These are phyloP conservation scores for Zygosaccharomyces kombuchaensis DNA, from an alignment of 805 yeast species.

Conservation along the genomic window DNA sequence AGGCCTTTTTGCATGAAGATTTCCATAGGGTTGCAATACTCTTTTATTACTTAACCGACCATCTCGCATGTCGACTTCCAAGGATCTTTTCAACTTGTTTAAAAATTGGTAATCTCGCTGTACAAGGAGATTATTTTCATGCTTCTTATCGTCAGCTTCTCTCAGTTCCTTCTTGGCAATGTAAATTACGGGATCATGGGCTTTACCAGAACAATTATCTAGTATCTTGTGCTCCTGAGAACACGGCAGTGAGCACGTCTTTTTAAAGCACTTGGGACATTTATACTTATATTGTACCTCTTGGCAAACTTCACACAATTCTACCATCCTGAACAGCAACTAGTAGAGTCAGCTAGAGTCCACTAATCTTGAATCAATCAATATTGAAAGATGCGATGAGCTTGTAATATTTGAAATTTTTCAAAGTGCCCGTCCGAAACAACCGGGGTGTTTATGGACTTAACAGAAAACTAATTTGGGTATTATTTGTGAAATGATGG, in stretches of 20 bases:
- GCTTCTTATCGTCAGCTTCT: slow-evolving; percentile 33
- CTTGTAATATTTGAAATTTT: not conserved
- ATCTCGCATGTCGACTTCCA: slow-evolving; percentile 57
- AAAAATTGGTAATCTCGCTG: slow-evolving; percentile 84
- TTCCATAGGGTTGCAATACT: slow-evolving; percentile 33
- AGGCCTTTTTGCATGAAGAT: slow-evolving; percentile 10
- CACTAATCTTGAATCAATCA: not conserved
- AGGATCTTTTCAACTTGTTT: slow-evolving; percentile 51
- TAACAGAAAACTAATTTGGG: too few relatives aligned
- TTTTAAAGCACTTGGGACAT: slow-evolving; percentile 71
- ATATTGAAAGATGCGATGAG: slow-evolving; percentile 4
- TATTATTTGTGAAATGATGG: too few relatives aligned
- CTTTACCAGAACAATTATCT: slow-evolving; percentile 59
- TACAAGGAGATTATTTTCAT: slow-evolving; percentile 42
- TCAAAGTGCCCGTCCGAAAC: slow-evolving; percentile 1
- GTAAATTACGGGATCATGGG: slow-evolving; percentile 54
- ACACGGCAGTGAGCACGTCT: slow-evolving; percentile 69
- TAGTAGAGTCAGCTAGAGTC: not conserved
- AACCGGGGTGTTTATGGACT: too few relatives aligned
- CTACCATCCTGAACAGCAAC: slow-evolving; percentile 7
- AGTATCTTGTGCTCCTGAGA: slow-evolving; percentile 64
- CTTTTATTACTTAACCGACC: slow-evolving; percentile 42
- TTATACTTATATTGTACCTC: slow-evolving; percentile 51
- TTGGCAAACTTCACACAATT: slow-evolving; percentile 45
- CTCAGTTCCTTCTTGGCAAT: slow-evolving; percentile 46